These are phyloP conservation scores for Isatis tinctoria DNA, from an alignment of 345 rosid species.

Conservation along the genomic window DNA sequence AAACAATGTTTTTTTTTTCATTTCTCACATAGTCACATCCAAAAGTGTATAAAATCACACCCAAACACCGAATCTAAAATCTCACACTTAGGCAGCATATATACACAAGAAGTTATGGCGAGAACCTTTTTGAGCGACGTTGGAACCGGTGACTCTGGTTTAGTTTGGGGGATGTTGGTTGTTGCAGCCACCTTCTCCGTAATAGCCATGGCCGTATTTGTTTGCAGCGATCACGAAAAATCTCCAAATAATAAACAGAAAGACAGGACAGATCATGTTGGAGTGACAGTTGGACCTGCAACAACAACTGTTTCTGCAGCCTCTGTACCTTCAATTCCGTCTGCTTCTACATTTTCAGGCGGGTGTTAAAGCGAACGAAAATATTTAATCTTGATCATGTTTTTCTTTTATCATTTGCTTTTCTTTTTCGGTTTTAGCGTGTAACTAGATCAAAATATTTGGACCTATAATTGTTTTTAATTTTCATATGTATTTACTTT, in stretches of 20 bases:
- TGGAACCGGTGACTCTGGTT: background rate
- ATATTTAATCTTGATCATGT: too few relatives aligned
- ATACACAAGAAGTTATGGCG: background rate
- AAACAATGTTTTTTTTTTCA: background rate
- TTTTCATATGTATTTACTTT: too few relatives aligned
- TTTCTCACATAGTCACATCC: background rate
- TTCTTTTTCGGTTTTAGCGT: too few relatives aligned
- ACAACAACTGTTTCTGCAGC: too few relatives aligned
- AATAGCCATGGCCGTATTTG: constrained; percentile 3
- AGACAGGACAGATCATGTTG: background rate
- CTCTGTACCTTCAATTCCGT: too few relatives aligned
- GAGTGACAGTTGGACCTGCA: background rate
- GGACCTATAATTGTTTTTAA: too few relatives aligned
- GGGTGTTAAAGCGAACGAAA: too few relatives aligned
- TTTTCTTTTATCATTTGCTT: too few relatives aligned
- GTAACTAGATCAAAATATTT: too few relatives aligned
- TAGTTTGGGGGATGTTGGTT: constrained; percentile 1
- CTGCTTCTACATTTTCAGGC: too few relatives aligned
- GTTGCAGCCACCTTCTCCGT: constrained; percentile 6
- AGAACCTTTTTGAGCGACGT: background rate
- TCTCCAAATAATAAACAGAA: background rate
- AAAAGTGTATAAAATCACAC: background rate
- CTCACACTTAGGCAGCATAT: background rate
- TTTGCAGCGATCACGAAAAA: background rate
- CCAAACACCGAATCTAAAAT: background rate